Percentiles rank a stretch among this genome's conserved stretches.
Conservation (phyloP, 345 rosid species). For the Corchorus capsularis region DNA sequence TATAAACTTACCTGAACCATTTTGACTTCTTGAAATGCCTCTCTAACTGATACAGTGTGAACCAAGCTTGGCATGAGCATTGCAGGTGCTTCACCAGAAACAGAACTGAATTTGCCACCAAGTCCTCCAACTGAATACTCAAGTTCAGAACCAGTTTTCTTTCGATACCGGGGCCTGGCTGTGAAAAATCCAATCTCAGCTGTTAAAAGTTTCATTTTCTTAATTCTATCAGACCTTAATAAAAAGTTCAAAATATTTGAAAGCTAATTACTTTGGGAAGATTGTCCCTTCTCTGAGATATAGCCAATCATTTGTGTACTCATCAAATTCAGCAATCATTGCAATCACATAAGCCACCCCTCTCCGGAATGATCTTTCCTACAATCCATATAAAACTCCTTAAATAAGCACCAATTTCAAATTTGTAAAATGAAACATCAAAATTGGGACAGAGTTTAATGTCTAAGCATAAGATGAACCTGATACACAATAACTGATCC, state of each 20-base stretch:
- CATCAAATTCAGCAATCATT: conserved; percentile 85
- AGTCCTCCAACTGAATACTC: conserved; percentile 53
- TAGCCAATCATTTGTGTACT: conserved; percentile 87
- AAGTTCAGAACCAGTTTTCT: conserved; percentile 43
- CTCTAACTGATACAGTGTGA: conserved; percentile 73
- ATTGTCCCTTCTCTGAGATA: conserved; percentile 83
- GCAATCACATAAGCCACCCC: conserved; percentile 87
- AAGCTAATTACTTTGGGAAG: conserved; percentile 68
- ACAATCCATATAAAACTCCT: conserved; percentile 22
- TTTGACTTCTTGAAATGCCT: conserved; percentile 74
- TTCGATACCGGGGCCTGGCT: conserved; percentile 75
- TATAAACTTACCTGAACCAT: conserved; percentile 69
- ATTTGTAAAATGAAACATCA: not conserved
- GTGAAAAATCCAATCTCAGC: conserved; percentile 23
- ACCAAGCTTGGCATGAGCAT: conserved; percentile 74
- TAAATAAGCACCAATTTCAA: not conserved
- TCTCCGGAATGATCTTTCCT: conserved; percentile 80
- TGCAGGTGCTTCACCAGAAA: conserved; percentile 56
- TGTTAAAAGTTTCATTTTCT: conserved; percentile 24
- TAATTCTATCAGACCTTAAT: not conserved
- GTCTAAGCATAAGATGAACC: conserved; percentile 33
- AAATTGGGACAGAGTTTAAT: not conserved
- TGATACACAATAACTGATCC: conserved; percentile 75
- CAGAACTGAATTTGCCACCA: conserved; percentile 35
- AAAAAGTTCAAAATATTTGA: conserved; percentile 5